Base-by-base conservation (phyloP, 768 basidiomycete genomes). In the Hortiboletus campestris region DNA sequence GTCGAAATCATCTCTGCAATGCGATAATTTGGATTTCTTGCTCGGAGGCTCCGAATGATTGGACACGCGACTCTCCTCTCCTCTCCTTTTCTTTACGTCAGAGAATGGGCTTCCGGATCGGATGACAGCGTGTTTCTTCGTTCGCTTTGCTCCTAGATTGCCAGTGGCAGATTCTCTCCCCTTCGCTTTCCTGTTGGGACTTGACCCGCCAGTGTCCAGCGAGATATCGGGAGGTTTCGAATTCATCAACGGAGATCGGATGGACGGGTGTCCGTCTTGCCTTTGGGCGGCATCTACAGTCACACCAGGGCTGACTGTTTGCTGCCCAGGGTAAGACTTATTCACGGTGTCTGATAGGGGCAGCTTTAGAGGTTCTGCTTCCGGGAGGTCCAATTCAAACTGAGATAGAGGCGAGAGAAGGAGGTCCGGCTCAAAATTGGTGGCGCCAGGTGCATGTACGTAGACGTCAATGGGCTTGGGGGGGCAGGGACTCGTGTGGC, bases 281-380 rank as follows among this genome's bases (percentile, higher is more conserved):
- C 35, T 29, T 13, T 13, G 38, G 7, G 34, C 7, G 10, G 35
- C 2, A 7, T 43, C 42, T 32, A 41, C 20, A 16, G n/a, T 39
- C 34, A 43, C 19, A 4, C 38, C 19, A 19, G 34, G 45, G 46
- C 19, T 39, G 14, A n/a, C 11, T 12, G n/a, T 14, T 29, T 29
- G 45, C 28, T 58, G 59, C 17, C 48, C 59, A 22, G 59, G 51
- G 40, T 56, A 39, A 42, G 40, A 48, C 47, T 53, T 59, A 48
- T 68, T 68, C 51, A 67, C 56, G 22, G 55, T 58, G 28, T 67
- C 61, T 13, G 67, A 63, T 14, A 68, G 35, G 22, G 63, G 66
- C 6, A 55, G 19, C 31, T 66, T 67, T 19, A 19, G 19, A 29
- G 28, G 49, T 50, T 67, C 69, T 64, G 55, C 58, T 46, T 63